Evolutionary conservation across 345 rosid species (phyloP), one percentile per base, ranked within the genome.

Genomic region (Litchi chinensis): DNA sequence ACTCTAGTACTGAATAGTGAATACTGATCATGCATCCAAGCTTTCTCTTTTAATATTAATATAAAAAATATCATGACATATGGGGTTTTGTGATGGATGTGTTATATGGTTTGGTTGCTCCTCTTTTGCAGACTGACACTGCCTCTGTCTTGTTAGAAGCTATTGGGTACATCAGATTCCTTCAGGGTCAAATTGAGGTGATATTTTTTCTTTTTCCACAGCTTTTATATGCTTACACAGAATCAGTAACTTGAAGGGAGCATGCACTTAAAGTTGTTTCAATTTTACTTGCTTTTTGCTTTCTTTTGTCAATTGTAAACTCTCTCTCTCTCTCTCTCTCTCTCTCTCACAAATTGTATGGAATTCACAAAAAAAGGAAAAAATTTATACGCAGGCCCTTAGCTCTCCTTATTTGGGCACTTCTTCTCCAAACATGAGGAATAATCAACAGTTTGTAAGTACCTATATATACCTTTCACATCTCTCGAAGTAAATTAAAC

Each of bases 131-230:
- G 91, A 89, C 91, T 85, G 91, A 89, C 90, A 89, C 91, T 24
- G 90, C 90, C 69, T 89, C 91, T 77, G 91, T 89, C 80, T 77
- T 89, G 90, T 84, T 85, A 85, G 91, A 89, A 85, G 87, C 91
- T 71, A 85, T 87, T 79, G 91, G 91, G 74, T 89, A 89, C 71
- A 89, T 89, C 82, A 89, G 91, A 87, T 89, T 89, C 89, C 91
- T 89, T 79, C 89, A 89, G 69, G 78, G 88, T 86, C 91, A 89
- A 87, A 89, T 89, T 85, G 87, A 89, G 91, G 91, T 89, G 78
- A 82, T 80, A 28, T 71, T 76, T 77, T 72, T 83, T 83, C 69
- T 26, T 63, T 76, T 79, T 78, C 64, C 41, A 76, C 79, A 60
- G 65, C 65, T 60, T 60, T 69, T 75, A 71, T 81, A 67, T 57